These are phyloP conservation scores for Exophiala spinifera DNA, from an alignment of 2,329 filamentous ascomycete species.

Conservation along the genomic window DNA sequence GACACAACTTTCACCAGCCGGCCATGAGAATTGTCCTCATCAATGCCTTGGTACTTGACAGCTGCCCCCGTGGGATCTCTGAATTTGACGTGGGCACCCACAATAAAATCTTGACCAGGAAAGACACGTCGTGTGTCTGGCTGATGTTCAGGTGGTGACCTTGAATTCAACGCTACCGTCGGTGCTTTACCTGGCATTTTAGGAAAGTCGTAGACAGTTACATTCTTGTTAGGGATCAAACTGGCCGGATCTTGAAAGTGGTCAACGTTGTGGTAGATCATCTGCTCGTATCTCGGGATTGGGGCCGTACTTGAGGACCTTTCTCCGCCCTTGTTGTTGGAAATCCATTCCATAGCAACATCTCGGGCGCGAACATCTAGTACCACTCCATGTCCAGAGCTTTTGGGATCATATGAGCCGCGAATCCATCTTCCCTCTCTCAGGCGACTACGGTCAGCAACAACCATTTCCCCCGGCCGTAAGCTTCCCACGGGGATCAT, in stretches of 20 bases:
- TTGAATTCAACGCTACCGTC: neutral
- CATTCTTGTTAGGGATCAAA: slow-evolving; percentile 20
- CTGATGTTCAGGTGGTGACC: neutral
- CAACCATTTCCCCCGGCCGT: slow-evolving; percentile 44
- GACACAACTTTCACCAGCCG: slow-evolving; percentile 46
- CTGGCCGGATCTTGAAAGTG: slow-evolving; percentile 22
- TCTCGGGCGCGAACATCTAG: slow-evolving; percentile 48
- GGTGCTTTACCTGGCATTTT: slow-evolving; percentile 17
- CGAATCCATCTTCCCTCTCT: slow-evolving; percentile 52
- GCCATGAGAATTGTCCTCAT: slow-evolving; percentile 38
- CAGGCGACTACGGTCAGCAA: slow-evolving; percentile 52
- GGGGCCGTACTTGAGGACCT: neutral
- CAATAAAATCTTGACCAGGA: slow-evolving; percentile 34
- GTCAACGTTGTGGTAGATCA: slow-evolving; percentile 28
- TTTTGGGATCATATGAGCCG: slow-evolving; percentile 50
- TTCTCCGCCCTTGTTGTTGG: slow-evolving; percentile 35
- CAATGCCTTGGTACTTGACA: slow-evolving; percentile 48
- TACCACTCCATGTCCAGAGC: slow-evolving; percentile 49
- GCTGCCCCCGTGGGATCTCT: slow-evolving; percentile 51
- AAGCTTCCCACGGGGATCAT: slow-evolving; percentile 20
- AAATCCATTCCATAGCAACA: slow-evolving; percentile 54
- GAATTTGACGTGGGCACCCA: slow-evolving; percentile 54
- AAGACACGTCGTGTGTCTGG: neutral
- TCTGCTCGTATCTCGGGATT: slow-evolving; percentile 8
- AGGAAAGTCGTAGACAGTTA: slow-evolving; percentile 28